These are phyloP conservation scores for Aspergillus homomorphus DNA, from an alignment of 495 filamentous ascomycete genomes.

Conservation along the genomic window DNA sequence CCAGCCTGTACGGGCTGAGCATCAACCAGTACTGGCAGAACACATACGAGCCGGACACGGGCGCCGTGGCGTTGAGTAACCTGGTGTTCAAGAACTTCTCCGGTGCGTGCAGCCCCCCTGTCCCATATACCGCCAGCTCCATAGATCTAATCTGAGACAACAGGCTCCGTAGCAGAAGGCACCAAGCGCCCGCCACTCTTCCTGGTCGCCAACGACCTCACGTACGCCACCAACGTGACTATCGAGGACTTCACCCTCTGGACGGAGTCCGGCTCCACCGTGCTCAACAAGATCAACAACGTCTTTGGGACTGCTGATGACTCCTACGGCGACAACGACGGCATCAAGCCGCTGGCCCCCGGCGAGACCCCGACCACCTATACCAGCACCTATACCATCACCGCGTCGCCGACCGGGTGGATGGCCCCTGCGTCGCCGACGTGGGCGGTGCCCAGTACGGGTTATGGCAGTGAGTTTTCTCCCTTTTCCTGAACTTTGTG, in stretches of 20 bases:
- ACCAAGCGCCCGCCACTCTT: slow-evolving; percentile 43
- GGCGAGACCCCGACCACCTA: slow-evolving; percentile 20
- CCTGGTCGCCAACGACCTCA: slow-evolving; percentile 38
- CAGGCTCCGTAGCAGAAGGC: slow-evolving; percentile 47
- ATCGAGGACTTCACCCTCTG: slow-evolving; percentile 49
- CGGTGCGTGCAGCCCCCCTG: not conserved
- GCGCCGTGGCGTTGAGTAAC: slow-evolving; percentile 42
- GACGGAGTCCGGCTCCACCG: slow-evolving; percentile 43
- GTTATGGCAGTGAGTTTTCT: slow-evolving; percentile 27
- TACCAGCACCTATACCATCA: slow-evolving; percentile 28
- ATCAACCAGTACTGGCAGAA: slow-evolving; percentile 54
- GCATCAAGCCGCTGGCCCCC: slow-evolving; percentile 18
- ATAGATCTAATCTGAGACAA: slow-evolving; percentile 17
- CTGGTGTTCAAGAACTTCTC: slow-evolving; percentile 42
- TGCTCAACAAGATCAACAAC: slow-evolving; percentile 44
- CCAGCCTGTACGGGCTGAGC: slow-evolving; percentile 42
- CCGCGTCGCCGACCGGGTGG: slow-evolving; percentile 27
- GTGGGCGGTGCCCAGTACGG: slow-evolving; percentile 28
- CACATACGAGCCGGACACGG: slow-evolving; percentile 31
- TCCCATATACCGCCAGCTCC: not conserved
- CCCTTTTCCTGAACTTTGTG: not conserved
- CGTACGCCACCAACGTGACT: slow-evolving; percentile 35
- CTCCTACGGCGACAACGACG: slow-evolving; percentile 21
- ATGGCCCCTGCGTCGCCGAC: slow-evolving; percentile 20
- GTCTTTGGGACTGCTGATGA: slow-evolving; percentile 45